A percentile compares a stretch with the other conserved stretches of the same genome.
Conservation (phyloP, 371 early-diverging fungal species). For the Mucor piriformis region DNA sequence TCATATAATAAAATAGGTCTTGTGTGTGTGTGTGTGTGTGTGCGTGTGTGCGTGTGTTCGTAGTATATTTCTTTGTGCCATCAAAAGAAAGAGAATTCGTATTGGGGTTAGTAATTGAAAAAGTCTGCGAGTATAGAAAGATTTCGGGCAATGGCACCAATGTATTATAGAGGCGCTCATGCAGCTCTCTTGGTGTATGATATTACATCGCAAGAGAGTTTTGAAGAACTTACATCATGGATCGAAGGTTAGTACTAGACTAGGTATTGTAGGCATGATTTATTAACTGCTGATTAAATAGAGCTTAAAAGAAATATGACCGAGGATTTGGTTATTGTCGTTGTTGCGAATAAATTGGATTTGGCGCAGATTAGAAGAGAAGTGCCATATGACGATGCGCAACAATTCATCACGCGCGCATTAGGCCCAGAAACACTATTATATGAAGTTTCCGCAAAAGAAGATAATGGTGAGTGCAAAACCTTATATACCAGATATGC, state of each 20-base stretch:
- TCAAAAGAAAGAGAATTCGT: neutral
- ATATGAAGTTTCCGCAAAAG: slow-evolving; percentile 76
- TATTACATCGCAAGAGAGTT: slow-evolving; percentile 64
- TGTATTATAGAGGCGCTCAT: slow-evolving; percentile 81
- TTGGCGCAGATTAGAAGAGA: slow-evolving; percentile 62
- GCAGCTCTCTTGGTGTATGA: slow-evolving; percentile 71
- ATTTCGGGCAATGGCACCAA: slow-evolving; percentile 73
- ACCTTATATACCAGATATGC: neutral
- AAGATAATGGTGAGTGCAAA: slow-evolving; percentile 64
- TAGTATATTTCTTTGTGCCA: neutral
- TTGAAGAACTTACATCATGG: slow-evolving; percentile 68
- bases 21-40: neutral
- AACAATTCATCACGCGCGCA: slow-evolving; percentile 61
- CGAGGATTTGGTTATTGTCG: slow-evolving; percentile 69
- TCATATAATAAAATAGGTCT: slow-evolving; percentile 4
- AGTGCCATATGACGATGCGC: slow-evolving; percentile 60
- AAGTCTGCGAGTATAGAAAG: slow-evolving; percentile 44
- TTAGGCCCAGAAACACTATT: slow-evolving; percentile 63
- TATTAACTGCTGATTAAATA: slow-evolving; percentile 11
- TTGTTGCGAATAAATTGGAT: slow-evolving; percentile 81
- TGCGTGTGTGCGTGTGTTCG: neutral
- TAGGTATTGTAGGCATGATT: no score
- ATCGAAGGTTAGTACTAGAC: slow-evolving; percentile 49
- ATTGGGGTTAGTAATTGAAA: slow-evolving; percentile 3
- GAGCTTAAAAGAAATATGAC: slow-evolving; percentile 75